These are phyloP conservation scores for Prosopis cineraria DNA, from an alignment of 306 rosid genomes.

Conservation along the genomic window DNA sequence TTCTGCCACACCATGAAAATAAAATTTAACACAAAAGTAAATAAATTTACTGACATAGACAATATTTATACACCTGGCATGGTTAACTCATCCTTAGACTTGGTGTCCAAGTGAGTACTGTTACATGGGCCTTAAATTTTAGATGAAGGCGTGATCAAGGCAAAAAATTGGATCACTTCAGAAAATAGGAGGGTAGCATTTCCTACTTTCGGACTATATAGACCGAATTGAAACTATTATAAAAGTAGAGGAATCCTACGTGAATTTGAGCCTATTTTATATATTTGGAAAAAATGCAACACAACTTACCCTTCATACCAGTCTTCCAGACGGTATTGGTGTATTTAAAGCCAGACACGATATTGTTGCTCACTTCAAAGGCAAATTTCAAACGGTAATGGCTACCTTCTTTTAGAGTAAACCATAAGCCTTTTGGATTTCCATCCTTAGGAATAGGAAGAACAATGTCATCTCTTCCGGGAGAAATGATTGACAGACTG, in stretches of 20 bases:
- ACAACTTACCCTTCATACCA: constrained; percentile 67
- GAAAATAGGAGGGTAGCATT: not conserved
- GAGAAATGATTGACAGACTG: constrained; percentile 70
- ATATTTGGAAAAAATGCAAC: not conserved
- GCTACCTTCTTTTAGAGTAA: constrained; percentile 93
- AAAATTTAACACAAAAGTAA: not conserved
- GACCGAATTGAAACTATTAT: not conserved
- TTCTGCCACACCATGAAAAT: not conserved
- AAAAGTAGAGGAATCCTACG: not conserved
- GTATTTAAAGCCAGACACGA: constrained; percentile 90
- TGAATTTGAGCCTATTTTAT: not conserved
- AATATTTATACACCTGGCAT: not conserved
- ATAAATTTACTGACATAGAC: not conserved
- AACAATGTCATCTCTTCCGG: constrained; percentile 70
- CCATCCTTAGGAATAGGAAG: constrained; percentile 75
- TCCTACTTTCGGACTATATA: not conserved
- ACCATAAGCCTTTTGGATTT: constrained; percentile 89
- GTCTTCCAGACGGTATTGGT: constrained; percentile 90
- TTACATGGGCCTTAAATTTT: not conserved
- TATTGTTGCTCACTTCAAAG: constrained; percentile 77
- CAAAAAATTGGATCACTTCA: not conserved
- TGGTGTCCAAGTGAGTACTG: not conserved
- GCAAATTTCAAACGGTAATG: constrained; percentile 70
- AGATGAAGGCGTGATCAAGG: not conserved
- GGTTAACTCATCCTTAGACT: not conserved